phyloP scores from a whole-genome alignment of 805 yeast species.

The Brettanomyces bruxellensis region DNA sequence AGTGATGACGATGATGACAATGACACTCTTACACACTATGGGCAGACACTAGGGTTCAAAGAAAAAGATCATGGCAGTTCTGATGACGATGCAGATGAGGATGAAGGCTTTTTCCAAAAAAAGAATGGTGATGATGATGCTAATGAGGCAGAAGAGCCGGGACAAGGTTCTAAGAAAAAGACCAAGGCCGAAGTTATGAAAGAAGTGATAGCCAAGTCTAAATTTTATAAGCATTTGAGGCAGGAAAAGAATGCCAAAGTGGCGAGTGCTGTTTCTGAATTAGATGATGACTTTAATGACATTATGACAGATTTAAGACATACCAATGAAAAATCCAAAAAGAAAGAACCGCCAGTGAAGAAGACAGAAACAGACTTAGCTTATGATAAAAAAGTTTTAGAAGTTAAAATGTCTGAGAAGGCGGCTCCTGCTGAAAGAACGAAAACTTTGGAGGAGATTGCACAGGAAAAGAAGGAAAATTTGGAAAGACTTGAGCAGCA shows the following conservation, averaged over 20 bases:
- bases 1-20: slow-evolving; percentile 66
- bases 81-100: slow-evolving; percentile 24
- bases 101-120: slow-evolving; percentile 24
- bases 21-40: slow-evolving; percentile 68
- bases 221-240: slow-evolving; percentile 67
- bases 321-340: slow-evolving; percentile 16
- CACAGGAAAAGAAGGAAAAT: slow-evolving; percentile 50
- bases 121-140: slow-evolving; percentile 29
- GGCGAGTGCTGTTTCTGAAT: slow-evolving; percentile 51
- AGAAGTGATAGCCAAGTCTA: slow-evolving; percentile 76
- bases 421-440: slow-evolving; percentile 79
- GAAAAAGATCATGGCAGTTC: slow-evolving; percentile 26
- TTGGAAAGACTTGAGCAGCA: slow-evolving; percentile 57
- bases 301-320: slow-evolving; percentile 36
- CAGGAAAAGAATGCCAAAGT: slow-evolving; percentile 54
- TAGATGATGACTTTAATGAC: slow-evolving; percentile 68
- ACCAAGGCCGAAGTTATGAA: slow-evolving; percentile 81
- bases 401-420: slow-evolving; percentile 60
- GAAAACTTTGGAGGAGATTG: slow-evolving; percentile 65
- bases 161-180: slow-evolving; percentile 48
- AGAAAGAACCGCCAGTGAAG: slow-evolving; percentile 18
- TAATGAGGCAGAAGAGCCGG: slow-evolving; percentile 16
- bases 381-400: slow-evolving; percentile 60
- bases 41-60: slow-evolving; percentile 40
- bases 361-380: slow-evolving; percentile 36